Evolutionary conservation across 208 protist genomes (phyloP), one percentile per base, ranked within the genome.

Genomic region (Wallacemonas collosoma): DNA sequence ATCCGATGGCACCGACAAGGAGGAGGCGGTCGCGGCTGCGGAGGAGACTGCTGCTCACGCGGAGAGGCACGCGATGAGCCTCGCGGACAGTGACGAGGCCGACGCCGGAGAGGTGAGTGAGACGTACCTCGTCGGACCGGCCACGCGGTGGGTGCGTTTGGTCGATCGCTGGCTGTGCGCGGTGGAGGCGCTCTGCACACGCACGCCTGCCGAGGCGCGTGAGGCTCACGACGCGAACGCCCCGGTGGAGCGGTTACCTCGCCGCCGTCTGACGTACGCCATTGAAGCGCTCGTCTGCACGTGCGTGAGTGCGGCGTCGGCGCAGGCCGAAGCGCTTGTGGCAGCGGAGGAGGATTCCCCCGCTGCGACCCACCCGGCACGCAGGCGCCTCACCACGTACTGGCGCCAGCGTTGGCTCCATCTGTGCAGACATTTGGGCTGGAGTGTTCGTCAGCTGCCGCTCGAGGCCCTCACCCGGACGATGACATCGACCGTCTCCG

Each of bases 391-490:
- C 36, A 17, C 56, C 36, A 9, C 17, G 35, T 62, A 43, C 56
- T 56, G 36, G 39, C 8, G 12, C 44, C 1, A 1, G 57, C 66
- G 62, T 35, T 93, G 88, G 88, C 45, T 50, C 1, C 55, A 58
- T 17, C 63, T 89, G 48, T 93, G 88, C 63, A 73, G 80, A 56
- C 75, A 68, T 38, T 56, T 91, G 38, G 83, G 86, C 61, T 93
- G 88, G 88, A 93, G 88, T 60, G n/a, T 60, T 11, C 71, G 72
- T 48, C 77, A 73, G 41, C 45, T 91, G 48, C 83, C 88, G 9
- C 67, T 83, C 38, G 81, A 91, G 56, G 76, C 9, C 48, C 75
- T 87, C 67, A 79, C 66, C 50, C 68, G 43, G 9, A 80, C 80
- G 2, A 82, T 82, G 14, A 71, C 50, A 26, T 60, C 71, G 36